Conservation (phyloP, 257 asterid species). For the Solanum habrochaites region DNA sequence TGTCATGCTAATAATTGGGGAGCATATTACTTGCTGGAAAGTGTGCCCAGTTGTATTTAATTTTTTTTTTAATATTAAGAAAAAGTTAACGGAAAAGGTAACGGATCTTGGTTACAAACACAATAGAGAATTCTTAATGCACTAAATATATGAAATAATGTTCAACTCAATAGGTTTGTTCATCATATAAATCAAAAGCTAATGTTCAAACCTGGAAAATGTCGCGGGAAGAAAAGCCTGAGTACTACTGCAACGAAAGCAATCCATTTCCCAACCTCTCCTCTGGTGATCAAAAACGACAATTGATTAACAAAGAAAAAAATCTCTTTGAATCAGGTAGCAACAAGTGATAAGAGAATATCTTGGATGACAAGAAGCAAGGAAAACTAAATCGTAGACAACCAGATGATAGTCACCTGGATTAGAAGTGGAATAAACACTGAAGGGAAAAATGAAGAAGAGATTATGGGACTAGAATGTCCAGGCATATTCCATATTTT, state of each 20-base stretch:
- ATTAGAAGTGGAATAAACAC: constrained; percentile 25
- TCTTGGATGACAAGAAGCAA: neutral
- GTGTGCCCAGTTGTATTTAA: neutral
- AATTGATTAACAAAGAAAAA: neutral
- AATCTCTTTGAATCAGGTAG: neutral
- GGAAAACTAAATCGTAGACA: neutral
- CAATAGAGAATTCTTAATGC: neutral
- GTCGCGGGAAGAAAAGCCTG: constrained; percentile 91
- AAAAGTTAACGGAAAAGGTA: neutral
- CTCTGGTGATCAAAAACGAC: constrained; percentile 30
- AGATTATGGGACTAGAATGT: constrained; percentile 26
- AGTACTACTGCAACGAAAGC: constrained; percentile 74
- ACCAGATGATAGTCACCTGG: constrained; percentile 32
- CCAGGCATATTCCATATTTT: constrained; percentile 36
- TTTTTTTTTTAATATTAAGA: neutral
- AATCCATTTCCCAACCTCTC: constrained; percentile 86
- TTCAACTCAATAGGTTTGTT: neutral
- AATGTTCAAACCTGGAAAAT: constrained; percentile 61
- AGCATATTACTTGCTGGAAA: neutral
- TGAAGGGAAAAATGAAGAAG: constrained; percentile 14
- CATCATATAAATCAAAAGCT: neutral
- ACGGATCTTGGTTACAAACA: neutral
- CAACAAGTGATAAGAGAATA: neutral
- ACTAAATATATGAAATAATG: neutral
- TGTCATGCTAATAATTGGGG: neutral